phyloP scores from a whole-genome alignment of 257 asterid species.

The Solanum microdontum region DNA sequence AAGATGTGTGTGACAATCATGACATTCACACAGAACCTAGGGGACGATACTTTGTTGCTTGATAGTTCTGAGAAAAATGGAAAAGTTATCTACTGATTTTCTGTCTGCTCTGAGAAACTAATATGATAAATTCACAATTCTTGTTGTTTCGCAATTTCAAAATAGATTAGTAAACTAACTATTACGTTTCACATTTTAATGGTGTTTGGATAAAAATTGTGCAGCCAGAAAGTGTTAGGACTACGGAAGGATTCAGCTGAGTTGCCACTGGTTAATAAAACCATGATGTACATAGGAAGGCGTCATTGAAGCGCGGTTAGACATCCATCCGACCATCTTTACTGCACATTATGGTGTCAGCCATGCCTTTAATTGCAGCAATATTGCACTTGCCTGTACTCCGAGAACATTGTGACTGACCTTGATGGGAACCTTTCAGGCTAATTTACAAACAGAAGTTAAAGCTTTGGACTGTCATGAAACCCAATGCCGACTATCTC shows the following conservation, averaged over 20 bases:
- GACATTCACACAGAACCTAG: background rate
- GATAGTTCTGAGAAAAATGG: background rate
- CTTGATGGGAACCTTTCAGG: constrained; percentile 25
- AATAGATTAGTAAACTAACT: background rate
- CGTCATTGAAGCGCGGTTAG: constrained; percentile 28
- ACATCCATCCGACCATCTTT: constrained; percentile 29
- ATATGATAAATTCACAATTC: background rate
- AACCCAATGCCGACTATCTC: background rate
- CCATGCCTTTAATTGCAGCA: background rate
- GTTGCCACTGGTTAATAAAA: constrained; percentile 73
- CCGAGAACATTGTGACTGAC: background rate
- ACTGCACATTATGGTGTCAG: background rate
- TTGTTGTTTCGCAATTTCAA: background rate
- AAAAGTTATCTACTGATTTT: background rate
- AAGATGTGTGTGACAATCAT: background rate
- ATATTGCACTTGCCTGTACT: background rate
- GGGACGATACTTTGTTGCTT: background rate
- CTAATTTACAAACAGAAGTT: constrained; percentile 9
- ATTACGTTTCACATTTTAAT: background rate
- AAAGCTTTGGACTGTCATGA: constrained; percentile 14
- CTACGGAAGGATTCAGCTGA: constrained; percentile 54
- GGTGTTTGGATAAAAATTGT: background rate
- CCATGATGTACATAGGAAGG: constrained; percentile 73
- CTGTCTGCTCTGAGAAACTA: background rate
- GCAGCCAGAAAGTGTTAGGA: constrained; percentile 59